Conservation (phyloP, 73 alveolate genomes). For the Symbiodinium natans region DNA sequence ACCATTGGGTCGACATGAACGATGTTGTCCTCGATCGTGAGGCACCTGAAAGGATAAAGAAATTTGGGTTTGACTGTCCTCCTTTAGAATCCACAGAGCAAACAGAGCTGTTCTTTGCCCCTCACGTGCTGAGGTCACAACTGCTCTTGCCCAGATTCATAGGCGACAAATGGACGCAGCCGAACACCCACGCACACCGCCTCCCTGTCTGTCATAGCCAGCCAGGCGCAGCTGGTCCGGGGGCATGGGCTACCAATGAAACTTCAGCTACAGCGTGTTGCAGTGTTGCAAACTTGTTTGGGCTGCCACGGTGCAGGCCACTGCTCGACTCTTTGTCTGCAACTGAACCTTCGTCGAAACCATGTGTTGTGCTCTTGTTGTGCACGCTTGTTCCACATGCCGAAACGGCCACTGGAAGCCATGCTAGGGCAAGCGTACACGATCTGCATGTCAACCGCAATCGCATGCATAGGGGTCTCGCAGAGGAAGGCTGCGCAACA, state of each 20-base stretch:
- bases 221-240: neutral
- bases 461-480: neutral
- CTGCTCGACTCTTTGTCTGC: no score
- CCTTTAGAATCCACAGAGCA: neutral
- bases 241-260: conserved; percentile 2
- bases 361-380: no score
- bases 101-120: neutral
- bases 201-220: conserved; percentile 73
- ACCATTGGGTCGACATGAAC: conserved; percentile 66
- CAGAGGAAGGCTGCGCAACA: no score
- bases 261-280: neutral
- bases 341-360: no score
- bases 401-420: no score
- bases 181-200: conserved; percentile 92
- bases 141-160: conserved; percentile 79
- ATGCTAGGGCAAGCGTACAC: no score
- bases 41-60: conserved; percentile 17
- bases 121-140: neutral
- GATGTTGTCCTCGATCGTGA: conserved; percentile 43
- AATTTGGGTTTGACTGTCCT: neutral
- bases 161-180: conserved; percentile 79
- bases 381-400: no score
- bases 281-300: neutral
- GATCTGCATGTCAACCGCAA: no score
- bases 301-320: no score